phyloP scores from a whole-genome alignment of 306 rosid species.

The Casuarina equisetifolia region DNA sequence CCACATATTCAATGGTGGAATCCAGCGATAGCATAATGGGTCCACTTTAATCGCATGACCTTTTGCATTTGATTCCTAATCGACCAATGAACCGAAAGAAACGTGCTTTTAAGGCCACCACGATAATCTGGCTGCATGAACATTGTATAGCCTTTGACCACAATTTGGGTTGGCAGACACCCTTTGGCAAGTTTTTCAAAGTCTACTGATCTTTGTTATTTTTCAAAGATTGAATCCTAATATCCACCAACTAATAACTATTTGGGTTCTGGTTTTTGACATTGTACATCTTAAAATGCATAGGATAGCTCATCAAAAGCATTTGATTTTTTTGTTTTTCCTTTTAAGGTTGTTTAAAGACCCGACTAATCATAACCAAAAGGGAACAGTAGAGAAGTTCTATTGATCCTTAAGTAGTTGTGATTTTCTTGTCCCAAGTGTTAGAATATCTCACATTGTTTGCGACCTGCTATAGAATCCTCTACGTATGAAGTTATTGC shows the following conservation, averaged over 20 bases:
- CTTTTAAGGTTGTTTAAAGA: background rate
- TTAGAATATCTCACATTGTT: too few species aligned
- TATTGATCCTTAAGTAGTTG: background rate
- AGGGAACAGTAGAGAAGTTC: background rate
- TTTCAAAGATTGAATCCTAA: background rate
- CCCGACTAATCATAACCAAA: background rate
- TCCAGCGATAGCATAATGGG: constrained; percentile 4
- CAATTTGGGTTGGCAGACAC: background rate
- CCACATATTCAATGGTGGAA: constrained; percentile 1
- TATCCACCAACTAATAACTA: background rate
- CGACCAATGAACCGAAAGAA: constrained; percentile 9
- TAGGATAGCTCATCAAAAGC: background rate
- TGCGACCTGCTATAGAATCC: too few species aligned
- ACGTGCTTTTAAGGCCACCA: constrained; percentile 3
- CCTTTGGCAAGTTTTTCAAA: background rate
- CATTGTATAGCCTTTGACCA: background rate
- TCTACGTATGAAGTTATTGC: too few species aligned
- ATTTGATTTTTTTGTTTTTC: background rate
- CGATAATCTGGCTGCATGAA: background rate
- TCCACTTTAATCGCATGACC: constrained; percentile 27
- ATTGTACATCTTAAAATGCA: background rate
- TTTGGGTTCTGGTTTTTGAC: background rate
- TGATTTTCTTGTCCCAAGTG: background rate
- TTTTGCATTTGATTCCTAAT: constrained; percentile 19
- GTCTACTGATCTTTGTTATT: background rate